Conservation (phyloP, 164 flowering plant species). For the Tinospora cordifolia region DNA sequence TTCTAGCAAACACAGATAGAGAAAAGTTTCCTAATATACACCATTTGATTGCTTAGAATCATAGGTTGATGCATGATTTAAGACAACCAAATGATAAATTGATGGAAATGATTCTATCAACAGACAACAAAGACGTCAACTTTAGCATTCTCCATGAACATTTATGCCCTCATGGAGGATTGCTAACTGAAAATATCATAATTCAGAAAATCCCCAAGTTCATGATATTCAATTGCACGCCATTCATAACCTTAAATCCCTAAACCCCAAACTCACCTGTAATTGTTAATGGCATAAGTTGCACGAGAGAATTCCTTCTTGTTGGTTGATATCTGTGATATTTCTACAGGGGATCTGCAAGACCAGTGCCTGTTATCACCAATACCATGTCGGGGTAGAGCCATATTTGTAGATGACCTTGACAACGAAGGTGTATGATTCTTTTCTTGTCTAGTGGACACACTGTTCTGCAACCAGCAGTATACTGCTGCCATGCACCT, state of each 20-base stretch:
- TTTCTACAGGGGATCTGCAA: slow-evolving; percentile 52
- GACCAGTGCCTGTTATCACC: slow-evolving; percentile 37
- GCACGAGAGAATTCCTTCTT: slow-evolving; percentile 54
- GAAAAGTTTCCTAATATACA: no score
- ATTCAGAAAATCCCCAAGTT: not conserved
- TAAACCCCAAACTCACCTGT: slow-evolving; percentile 37
- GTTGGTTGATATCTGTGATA: slow-evolving; percentile 58
- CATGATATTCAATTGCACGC: not conserved
- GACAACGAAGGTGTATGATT: slow-evolving; percentile 41
- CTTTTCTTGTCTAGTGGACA: slow-evolving; percentile 35
- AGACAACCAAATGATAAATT: no score
- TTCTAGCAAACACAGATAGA: no score
- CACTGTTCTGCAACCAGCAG: slow-evolving; percentile 46
- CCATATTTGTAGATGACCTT: slow-evolving; percentile 44
- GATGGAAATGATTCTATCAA: no score
- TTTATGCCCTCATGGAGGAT: not conserved
- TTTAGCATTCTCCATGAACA: no score
- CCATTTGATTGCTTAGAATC: no score
- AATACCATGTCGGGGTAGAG: slow-evolving; percentile 34
- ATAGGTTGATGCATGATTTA: no score
- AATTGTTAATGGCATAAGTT: slow-evolving; percentile 62
- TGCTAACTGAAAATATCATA: not conserved
- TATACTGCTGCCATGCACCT: slow-evolving; percentile 74
- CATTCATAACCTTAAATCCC: not conserved
- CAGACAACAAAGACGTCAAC: no score